Percentiles rank a stretch among this genome's conserved stretches.
Evolutionary conservation across 2,329 filamentous ascomycete genomes (phyloP).

Genomic region (Endoconidiophora laricicola): DNA sequence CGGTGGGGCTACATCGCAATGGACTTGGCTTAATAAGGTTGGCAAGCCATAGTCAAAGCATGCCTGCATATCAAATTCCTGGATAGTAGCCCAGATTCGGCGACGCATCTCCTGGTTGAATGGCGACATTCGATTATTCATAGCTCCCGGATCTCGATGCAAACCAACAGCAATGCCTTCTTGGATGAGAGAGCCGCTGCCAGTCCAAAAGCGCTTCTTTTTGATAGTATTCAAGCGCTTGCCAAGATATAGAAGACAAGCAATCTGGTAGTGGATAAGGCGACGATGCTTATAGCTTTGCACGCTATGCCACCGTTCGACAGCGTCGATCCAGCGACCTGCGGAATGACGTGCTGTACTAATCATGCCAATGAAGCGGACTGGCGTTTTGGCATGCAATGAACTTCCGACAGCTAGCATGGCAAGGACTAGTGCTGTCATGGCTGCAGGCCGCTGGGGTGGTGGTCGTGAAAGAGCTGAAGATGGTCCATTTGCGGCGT

Average conservation of each 20-base stretch:
- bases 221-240: slow-evolving; percentile 47
- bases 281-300: slow-evolving; percentile 46
- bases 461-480: slow-evolving; percentile 11
- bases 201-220: slow-evolving; percentile 48
- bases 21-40: slow-evolving; percentile 38
- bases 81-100: slow-evolving; percentile 43
- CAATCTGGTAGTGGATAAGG: slow-evolving; percentile 43
- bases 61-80: slow-evolving; percentile 45
- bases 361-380: slow-evolving; percentile 41
- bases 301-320: slow-evolving; percentile 34
- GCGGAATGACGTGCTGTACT: slow-evolving; percentile 36
- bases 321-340: slow-evolving; percentile 38
- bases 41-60: slow-evolving; percentile 44
- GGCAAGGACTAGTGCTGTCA: slow-evolving; percentile 40
- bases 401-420: slow-evolving; percentile 45
- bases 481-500: neutral
- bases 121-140: slow-evolving; percentile 36
- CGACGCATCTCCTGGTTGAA: slow-evolving; percentile 47
- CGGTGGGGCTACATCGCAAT: slow-evolving; percentile 38
- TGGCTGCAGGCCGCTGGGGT: slow-evolving; percentile 30
- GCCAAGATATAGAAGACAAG: slow-evolving; percentile 41
- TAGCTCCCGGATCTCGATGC: slow-evolving; percentile 40
- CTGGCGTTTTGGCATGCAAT: slow-evolving; percentile 33
- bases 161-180: slow-evolving; percentile 42
- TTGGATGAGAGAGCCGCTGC: slow-evolving; percentile 37